A percentile compares a stretch with the other conserved stretches of the same genome.
Evolutionary conservation across 768 basidiomycete genomes (phyloP).

Genomic region (Galerina marginata): DNA sequence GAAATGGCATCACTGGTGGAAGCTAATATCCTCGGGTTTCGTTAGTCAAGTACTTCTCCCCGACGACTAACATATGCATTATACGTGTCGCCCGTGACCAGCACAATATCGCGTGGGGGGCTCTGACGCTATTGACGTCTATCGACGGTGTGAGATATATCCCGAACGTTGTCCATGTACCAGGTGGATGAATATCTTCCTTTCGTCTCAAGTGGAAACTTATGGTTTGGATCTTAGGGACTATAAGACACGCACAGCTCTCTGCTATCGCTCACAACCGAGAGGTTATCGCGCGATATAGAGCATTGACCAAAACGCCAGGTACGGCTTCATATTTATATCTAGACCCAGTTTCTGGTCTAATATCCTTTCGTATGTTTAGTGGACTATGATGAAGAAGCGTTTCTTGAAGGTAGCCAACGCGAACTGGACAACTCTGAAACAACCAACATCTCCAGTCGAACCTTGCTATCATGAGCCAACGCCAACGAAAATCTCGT

Average conservation of each 20-base stretch:
- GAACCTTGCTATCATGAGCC: too few species aligned
- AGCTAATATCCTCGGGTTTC: neutral
- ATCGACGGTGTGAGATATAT: constrained; percentile 66
- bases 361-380: neutral
- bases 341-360: neutral
- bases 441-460: too few species aligned
- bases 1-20: neutral
- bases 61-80: constrained; percentile 82
- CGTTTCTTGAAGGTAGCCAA: constrained; percentile 60
- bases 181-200: constrained; percentile 53
- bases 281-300: constrained; percentile 69
- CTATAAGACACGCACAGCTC: constrained; percentile 83
- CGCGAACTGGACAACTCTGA: too few species aligned
- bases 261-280: constrained; percentile 79
- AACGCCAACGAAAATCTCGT: too few species aligned
- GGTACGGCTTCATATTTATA: constrained; percentile 39
- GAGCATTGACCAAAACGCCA: constrained; percentile 56
- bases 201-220: too few species aligned
- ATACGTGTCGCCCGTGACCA: constrained; percentile 86
- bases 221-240: constrained; percentile 54
- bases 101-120: constrained; percentile 81
- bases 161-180: constrained; percentile 81
- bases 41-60: constrained; percentile 88
- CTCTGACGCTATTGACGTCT: constrained; percentile 67
- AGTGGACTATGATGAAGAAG: constrained; percentile 58